Base-by-base conservation (phyloP, 179 eudicot species). In the Silene noctiflora region DNA sequence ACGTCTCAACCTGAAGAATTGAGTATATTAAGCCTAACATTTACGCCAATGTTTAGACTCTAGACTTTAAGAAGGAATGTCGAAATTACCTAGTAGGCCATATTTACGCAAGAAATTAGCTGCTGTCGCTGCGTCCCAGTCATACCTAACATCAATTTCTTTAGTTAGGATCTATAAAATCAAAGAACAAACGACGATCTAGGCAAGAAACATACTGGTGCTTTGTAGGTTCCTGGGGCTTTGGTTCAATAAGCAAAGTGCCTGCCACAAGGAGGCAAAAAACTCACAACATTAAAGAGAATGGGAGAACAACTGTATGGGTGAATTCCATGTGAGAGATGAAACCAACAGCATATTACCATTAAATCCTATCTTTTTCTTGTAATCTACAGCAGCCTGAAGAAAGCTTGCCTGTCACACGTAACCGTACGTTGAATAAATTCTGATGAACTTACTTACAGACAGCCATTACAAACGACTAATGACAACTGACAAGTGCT, bases 61-160 rank as follows among this genome's bases (percentile, higher is more conserved):
- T 44, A 11, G 14, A 44, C 29, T 25, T 63, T 27, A 48, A 11
- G 14, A 29, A 58, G 21, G 55, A 29, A 71, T 65, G 16, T 65
- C 17, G 61, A 51, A 59, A 74, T 80, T 78, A 93, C 99, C 97
- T 79, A 84, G 81, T 69, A 96, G 97, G 67, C 94, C 96, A 72
- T 96, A 90, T 88, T 91, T 93, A 42, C 96, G 89, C 83, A 96
- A 85, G 94, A 96, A 96, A 84, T 90, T 94, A 78, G 99, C 91
- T 33, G 98, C 11, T 27, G 99, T 96, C 53, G 98, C 97, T 39
- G 98, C 99, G 81, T 96, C 99, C 99, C 99, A 96, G 71, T 96
- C 99, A 76, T 93, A 96, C 90, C 98, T 94, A 77, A 66, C 63
- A 93, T 56, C 27, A 81, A 42, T 46, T 55, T 24, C 11, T 73